Percentiles rank a stretch among this genome's conserved stretches.
phyloP scores from a whole-genome alignment of 2,329 filamentous ascomycete genomes.

The Phialophora expanda region DNA sequence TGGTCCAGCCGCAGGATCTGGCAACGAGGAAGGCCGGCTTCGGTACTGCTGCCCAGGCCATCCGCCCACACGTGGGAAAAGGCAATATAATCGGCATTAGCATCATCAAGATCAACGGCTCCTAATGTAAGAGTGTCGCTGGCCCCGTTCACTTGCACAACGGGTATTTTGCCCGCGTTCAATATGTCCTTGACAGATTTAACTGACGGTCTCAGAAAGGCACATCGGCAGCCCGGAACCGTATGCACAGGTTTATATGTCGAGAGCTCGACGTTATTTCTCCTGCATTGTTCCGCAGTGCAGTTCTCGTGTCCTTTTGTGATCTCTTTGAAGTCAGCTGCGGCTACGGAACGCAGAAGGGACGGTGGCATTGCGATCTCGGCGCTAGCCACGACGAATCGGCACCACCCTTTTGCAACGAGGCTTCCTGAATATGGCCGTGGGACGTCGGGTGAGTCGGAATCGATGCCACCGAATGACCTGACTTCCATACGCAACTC shows the following conservation, averaged over 20 bases:
- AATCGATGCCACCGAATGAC: background rate
- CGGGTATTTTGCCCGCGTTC: background rate
- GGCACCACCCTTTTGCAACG: background rate
- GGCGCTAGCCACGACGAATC: background rate
- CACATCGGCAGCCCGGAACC: background rate
- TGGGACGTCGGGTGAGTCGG: background rate
- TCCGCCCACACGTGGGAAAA: constrained; percentile 8
- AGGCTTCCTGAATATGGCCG: background rate
- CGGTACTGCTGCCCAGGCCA: constrained; percentile 1
- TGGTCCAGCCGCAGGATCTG: background rate
- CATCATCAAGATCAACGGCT: background rate
- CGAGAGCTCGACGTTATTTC: background rate
- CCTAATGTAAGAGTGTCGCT: background rate
- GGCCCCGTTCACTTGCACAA: background rate
- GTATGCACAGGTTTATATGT: background rate
- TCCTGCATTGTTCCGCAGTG: background rate
- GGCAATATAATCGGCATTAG: background rate
- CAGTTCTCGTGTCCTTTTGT: background rate
- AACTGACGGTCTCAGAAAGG: background rate
- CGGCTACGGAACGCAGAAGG: background rate
- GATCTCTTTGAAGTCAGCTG: background rate
- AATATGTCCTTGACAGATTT: background rate
- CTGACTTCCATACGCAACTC: background rate
- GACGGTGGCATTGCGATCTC: background rate
- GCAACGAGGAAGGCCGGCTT: background rate